Evolutionary conservation across 768 basidiomycete genomes (phyloP).

Genomic region (Boletus sp.): DNA sequence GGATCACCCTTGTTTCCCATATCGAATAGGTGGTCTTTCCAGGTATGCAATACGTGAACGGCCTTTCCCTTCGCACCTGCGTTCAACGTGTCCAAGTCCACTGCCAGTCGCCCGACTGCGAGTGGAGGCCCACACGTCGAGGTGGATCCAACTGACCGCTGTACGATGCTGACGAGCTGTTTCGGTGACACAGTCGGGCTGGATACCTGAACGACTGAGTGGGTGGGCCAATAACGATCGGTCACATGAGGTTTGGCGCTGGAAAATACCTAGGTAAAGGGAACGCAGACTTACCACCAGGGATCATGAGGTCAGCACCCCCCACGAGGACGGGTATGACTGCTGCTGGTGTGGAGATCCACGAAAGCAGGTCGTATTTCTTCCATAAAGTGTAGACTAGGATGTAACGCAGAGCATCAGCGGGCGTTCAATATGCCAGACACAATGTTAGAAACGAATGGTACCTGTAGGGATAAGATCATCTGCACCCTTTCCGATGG

Average conservation of each 20-base stretch:
- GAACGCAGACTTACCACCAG: conserved; percentile 57
- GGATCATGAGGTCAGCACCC: conserved; percentile 89
- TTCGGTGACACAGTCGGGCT: conserved; percentile 36
- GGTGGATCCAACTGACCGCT: conserved; percentile 37
- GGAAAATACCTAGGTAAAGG: not conserved
- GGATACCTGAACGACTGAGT: conserved; percentile 55
- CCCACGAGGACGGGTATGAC: conserved; percentile 69
- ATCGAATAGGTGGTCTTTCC: conserved; percentile 74
- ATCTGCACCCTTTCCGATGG: conserved; percentile 61
- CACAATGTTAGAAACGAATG: not conserved
- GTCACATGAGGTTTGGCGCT: not conserved
- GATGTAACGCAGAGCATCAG: not conserved
- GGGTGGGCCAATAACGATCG: not conserved
- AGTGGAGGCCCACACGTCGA: conserved; percentile 46
- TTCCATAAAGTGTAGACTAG: conserved; percentile 79
- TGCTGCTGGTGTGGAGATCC: conserved; percentile 63
- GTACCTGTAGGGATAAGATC: conserved; percentile 71
- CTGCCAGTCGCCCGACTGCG: conserved; percentile 72
- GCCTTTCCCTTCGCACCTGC: conserved; percentile 72
- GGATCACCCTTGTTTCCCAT: conserved; percentile 62
- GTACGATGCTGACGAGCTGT: conserved; percentile 62
- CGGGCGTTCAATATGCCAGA: not conserved
- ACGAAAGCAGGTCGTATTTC: conserved; percentile 61
- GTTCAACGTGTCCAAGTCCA: conserved; percentile 47
- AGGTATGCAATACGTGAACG: conserved; percentile 66